phyloP scores from a whole-genome alignment of 768 basidiomycete species.

The Thelephora ganbajun region DNA sequence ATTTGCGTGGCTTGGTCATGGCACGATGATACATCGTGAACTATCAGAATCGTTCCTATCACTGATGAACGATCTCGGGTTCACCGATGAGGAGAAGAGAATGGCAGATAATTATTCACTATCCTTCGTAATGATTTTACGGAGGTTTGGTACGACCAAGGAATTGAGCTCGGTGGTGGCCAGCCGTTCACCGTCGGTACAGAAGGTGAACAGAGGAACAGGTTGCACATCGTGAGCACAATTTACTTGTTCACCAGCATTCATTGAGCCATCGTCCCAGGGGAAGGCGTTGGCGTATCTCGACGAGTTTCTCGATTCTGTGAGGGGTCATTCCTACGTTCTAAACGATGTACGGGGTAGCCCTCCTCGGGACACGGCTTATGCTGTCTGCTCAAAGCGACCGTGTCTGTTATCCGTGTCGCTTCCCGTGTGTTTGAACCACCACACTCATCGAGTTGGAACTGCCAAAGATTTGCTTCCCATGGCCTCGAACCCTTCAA shows the following conservation, averaged over 20 bases:
- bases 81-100: conserved; percentile 33
- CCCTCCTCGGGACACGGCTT: conserved; percentile 9
- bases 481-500: too few species aligned
- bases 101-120: conserved; percentile 62
- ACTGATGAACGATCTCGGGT: conserved; percentile 29
- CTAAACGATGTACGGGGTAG: conserved; percentile 1
- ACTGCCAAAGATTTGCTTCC: too few species aligned
- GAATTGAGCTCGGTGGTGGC: conserved; percentile 45
- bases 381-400: conserved; percentile 10
- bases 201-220: conserved; percentile 45
- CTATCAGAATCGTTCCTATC: conserved; percentile 32
- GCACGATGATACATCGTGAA: conserved; percentile 34
- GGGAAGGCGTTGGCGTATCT: conserved; percentile 27
- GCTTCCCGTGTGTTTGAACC: too few species aligned
- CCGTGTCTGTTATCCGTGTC: conserved; percentile 34
- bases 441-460: too few species aligned
- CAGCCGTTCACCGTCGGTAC: conserved; percentile 47
- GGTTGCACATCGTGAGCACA: conserved; percentile 37
- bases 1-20: conserved; percentile 58
- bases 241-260: conserved; percentile 3
- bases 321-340: conserved; percentile 13
- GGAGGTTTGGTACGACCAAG: conserved; percentile 52
- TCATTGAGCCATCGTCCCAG: conserved; percentile 15
- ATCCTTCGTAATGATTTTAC: conserved; percentile 40
- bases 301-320: conserved; percentile 4